Percentiles rank a stretch among this genome's conserved stretches.
These are phyloP conservation scores for Talaromyces sp. DNA, from an alignment of 2,329 filamentous ascomycete genomes.

Conservation along the genomic window DNA sequence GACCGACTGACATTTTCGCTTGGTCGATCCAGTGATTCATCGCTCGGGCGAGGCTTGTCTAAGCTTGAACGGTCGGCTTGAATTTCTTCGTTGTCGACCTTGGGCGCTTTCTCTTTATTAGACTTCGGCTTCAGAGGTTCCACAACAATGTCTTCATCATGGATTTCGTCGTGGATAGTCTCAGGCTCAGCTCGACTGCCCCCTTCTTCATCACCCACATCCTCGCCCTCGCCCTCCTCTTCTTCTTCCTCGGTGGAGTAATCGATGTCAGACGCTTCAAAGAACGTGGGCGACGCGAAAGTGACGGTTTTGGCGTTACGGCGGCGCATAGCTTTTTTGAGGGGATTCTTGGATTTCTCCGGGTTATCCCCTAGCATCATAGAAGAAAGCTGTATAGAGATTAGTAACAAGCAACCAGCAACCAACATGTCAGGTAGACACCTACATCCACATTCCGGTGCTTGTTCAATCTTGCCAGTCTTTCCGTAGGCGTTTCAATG, in stretches of 20 bases:
- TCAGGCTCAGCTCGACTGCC: constrained; percentile 28
- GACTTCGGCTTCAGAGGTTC: constrained; percentile 41
- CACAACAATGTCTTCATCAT: constrained; percentile 37
- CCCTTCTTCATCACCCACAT: constrained; percentile 45
- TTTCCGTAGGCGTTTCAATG: constrained; percentile 95
- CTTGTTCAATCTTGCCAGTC: constrained; percentile 89
- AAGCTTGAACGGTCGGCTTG: constrained; percentile 25
- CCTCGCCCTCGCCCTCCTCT: constrained; percentile 38
- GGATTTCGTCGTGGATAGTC: constrained; percentile 22
- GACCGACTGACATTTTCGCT: constrained; percentile 49
- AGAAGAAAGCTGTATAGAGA: constrained; percentile 52
- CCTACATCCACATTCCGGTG: constrained; percentile 95
- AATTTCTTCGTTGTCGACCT: constrained; percentile 18
- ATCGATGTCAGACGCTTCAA: constrained; percentile 81
- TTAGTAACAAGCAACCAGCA: not conserved
- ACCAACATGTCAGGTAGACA: constrained; percentile 8
- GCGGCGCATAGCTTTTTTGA: constrained; percentile 77
- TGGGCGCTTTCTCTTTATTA: constrained; percentile 29
- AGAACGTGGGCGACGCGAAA: constrained; percentile 78
- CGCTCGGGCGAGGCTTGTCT: constrained; percentile 51
- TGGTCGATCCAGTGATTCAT: constrained; percentile 58
- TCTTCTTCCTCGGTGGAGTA: constrained; percentile 74
- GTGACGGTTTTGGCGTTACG: constrained; percentile 81
- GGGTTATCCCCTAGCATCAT: constrained; percentile 68
- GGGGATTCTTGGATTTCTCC: constrained; percentile 74